These are phyloP conservation scores for Clarireedia paspali DNA, from an alignment of 2,329 filamentous ascomycete species.

Conservation along the genomic window DNA sequence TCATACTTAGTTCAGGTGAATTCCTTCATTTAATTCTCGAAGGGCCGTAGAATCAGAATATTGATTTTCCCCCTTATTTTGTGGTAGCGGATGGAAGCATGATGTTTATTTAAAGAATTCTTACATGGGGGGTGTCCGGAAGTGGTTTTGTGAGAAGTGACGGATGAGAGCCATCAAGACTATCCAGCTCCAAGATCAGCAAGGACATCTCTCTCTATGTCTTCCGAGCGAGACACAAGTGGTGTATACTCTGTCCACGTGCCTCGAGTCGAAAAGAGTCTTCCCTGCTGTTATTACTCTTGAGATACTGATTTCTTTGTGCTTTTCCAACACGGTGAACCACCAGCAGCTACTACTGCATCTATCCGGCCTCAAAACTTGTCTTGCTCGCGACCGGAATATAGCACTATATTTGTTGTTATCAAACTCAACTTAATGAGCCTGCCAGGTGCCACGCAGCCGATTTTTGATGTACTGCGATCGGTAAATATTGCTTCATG, in stretches of 20 bases:
- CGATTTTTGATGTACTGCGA: conserved; percentile 19
- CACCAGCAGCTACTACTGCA: conserved; percentile 39
- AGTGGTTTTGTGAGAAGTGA: conserved; percentile 6
- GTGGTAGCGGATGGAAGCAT: conserved; percentile 25
- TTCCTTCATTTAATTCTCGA: conserved; percentile 34
- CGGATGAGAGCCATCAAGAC: background rate
- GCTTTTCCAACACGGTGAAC: conserved; percentile 29
- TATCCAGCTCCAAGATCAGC: conserved; percentile 8
- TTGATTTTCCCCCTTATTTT: conserved; percentile 8
- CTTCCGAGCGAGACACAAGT: conserved; percentile 6
- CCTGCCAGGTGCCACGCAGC: conserved; percentile 22
- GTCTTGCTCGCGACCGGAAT: conserved; percentile 24
- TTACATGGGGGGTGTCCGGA: background rate
- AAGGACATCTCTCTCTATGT: background rate
- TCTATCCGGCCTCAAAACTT: conserved; percentile 26
- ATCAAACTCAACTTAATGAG: conserved; percentile 27
- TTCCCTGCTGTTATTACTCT: conserved; percentile 16
- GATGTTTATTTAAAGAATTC: conserved; percentile 10
- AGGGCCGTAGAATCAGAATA: conserved; percentile 32
- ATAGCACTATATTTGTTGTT: conserved; percentile 24
- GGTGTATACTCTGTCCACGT: conserved; percentile 35
- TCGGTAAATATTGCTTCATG: conserved; percentile 20
- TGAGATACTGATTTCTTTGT: conserved; percentile 37
- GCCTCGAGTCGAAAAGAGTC: conserved; percentile 46
- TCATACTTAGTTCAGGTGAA: conserved; percentile 28